Percentiles rank a stretch among this genome's conserved stretches.
Conservation (phyloP, 179 eudicot genomes). For the Spinacia oleracea region DNA sequence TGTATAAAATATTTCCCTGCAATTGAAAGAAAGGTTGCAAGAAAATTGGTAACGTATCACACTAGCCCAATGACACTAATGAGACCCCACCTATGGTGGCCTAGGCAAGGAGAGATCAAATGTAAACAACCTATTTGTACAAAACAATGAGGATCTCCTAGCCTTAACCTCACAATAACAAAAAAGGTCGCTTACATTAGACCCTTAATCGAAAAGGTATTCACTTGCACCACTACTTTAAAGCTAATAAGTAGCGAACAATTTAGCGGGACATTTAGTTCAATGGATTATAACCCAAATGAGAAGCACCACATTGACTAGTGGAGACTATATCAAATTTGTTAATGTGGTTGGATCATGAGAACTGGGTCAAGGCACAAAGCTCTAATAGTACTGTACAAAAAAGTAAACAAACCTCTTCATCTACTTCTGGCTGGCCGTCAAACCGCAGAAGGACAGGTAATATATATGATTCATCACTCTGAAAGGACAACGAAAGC, state of each 20-base stretch:
- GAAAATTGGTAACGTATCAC: background rate
- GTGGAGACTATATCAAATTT: background rate
- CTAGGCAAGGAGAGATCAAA: background rate
- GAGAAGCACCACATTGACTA: background rate
- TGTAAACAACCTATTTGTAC: background rate
- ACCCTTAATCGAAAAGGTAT: conserved; percentile 4
- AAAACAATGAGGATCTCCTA: background rate
- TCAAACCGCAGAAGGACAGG: conserved; percentile 92
- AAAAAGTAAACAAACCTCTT: conserved; percentile 60
- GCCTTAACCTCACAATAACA: background rate
- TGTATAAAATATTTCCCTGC: conserved; percentile 92
- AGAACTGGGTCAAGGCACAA: background rate
- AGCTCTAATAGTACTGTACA: background rate
- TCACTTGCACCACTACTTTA: background rate
- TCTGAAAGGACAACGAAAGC: conserved; percentile 43
- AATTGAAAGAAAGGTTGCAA: conserved; percentile 16
- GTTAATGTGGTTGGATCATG: background rate
- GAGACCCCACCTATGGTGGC: background rate
- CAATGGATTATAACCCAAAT: background rate
- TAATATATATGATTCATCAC: conserved; percentile 84
- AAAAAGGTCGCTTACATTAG: background rate
- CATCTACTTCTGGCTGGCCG: conserved; percentile 94
- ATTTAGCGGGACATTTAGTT: background rate
- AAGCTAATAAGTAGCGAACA: background rate
- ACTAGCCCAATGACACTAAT: background rate